Evolutionary conservation across 805 yeast genomes (phyloP).

Genomic region (Zygotorulaspora chibaensis): DNA sequence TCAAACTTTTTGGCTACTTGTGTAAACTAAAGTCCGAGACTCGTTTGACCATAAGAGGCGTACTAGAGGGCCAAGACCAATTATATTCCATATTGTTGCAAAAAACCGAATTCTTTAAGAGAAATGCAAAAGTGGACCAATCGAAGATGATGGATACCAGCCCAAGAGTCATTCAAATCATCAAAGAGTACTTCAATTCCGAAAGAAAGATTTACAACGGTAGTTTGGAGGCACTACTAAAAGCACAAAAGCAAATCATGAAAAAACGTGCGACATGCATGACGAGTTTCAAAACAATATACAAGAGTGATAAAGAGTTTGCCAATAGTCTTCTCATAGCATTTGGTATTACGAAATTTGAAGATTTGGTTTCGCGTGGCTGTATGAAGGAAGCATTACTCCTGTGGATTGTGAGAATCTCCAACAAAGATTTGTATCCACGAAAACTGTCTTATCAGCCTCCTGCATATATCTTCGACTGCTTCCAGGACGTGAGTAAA

Average conservation of each 20-base stretch:
- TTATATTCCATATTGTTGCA: conserved; percentile 47
- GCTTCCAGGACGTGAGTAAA: conserved; percentile 38
- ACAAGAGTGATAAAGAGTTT: conserved; percentile 50
- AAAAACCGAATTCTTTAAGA: conserved; percentile 43
- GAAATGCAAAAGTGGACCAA: conserved; percentile 25
- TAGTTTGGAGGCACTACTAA: conserved; percentile 38
- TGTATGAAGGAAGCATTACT: conserved; percentile 56
- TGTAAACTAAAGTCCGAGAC: conserved; percentile 49
- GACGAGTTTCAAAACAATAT: conserved; percentile 54
- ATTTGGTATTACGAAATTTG: conserved; percentile 54
- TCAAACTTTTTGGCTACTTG: conserved; percentile 52
- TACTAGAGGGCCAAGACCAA: conserved; percentile 57
- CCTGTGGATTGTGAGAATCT: conserved; percentile 59
- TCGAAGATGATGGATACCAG: conserved; percentile 25
- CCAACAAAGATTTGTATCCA: conserved; percentile 40
- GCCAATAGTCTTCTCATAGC: conserved; percentile 51
- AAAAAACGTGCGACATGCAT: conserved; percentile 41
- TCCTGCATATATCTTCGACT: conserved; percentile 49
- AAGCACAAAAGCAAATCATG: conserved; percentile 35
- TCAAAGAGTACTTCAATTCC: conserved; percentile 44
- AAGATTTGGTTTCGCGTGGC: conserved; percentile 45
- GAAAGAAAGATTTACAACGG: conserved; percentile 47
- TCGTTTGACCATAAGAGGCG: conserved; percentile 47
- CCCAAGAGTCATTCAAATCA: conserved; percentile 27
- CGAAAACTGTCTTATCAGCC: conserved; percentile 30